phyloP scores from a whole-genome alignment of 1,284 basidiomycete genomes.

The Xerocomus amazonicus region DNA sequence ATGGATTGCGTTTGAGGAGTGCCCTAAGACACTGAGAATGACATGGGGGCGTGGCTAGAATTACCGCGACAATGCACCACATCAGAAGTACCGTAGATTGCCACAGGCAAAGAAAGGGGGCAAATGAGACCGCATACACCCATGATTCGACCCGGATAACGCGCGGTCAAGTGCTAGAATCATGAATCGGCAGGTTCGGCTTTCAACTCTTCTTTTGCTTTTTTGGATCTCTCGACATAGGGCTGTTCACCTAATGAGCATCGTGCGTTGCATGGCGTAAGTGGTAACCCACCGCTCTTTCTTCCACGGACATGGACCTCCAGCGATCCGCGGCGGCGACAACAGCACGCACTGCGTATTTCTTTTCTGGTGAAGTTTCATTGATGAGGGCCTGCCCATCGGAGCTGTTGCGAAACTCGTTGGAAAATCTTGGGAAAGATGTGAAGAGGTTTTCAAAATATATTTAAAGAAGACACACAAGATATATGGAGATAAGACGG shows the following conservation, averaged over 20 bases:
- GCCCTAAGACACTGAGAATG: conserved; percentile 2
- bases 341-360: background rate
- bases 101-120: background rate
- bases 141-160: conserved; percentile 22
- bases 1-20: conserved; percentile 4
- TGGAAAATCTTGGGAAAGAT: conserved; percentile 13
- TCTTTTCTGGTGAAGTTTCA: conserved; percentile 5
- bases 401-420: conserved; percentile 22
- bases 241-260: conserved; percentile 17
- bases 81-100: conserved; percentile 8
- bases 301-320: conserved; percentile 26
- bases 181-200: conserved; percentile 4
- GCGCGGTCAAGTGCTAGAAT: conserved; percentile 38
- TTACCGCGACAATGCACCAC: conserved; percentile 7
- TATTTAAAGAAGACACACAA: conserved; percentile 12
- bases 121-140: conserved; percentile 5
- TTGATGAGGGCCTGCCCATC: conserved; percentile 20
- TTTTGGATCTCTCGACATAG: conserved; percentile 18
- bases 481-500: conserved; percentile 16
- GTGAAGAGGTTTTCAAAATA: too few species aligned
- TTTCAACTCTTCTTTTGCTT: conserved; percentile 17
- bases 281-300: conserved; percentile 25
- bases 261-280: background rate
- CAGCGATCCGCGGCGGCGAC: conserved; percentile 24
- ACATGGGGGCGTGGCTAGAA: background rate